These are phyloP conservation scores for Lineolata rhizophorae DNA, from an alignment of 495 filamentous ascomycete genomes.

Conservation along the genomic window DNA sequence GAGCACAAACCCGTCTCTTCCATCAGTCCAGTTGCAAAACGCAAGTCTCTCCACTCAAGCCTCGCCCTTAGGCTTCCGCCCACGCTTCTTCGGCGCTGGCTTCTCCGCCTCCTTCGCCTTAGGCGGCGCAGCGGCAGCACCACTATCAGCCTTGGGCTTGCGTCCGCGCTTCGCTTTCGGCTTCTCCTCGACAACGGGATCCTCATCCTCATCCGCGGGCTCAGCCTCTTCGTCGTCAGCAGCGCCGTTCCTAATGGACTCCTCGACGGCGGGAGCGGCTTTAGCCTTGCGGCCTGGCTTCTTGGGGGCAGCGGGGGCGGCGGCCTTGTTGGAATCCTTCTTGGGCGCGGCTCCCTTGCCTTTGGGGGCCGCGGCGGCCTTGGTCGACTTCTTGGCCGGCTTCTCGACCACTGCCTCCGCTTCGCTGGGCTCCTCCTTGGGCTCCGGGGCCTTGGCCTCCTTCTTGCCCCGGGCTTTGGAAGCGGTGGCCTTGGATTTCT, in stretches of 20 bases:
- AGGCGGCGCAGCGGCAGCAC: constrained; percentile 4
- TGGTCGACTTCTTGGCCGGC: constrained; percentile 14
- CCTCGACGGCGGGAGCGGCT: too few species aligned
- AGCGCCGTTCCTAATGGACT: too few species aligned
- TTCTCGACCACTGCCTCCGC: constrained; percentile 9
- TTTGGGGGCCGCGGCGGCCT: neutral
- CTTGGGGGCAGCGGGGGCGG: constrained; percentile 6
- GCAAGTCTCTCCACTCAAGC: too few species aligned
- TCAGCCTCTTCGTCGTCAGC: too few species aligned
- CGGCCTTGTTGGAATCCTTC: constrained; percentile 3
- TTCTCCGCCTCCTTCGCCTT: constrained; percentile 8
- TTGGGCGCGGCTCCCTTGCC: constrained; percentile 4
- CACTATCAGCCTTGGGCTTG: constrained; percentile 11
- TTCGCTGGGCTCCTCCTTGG: constrained; percentile 9
- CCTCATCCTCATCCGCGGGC: constrained; percentile 8
- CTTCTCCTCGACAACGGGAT: constrained; percentile 1
- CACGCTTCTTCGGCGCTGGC: constrained; percentile 5
- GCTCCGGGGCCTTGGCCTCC: constrained; percentile 12
- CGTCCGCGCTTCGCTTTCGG: constrained; percentile 4
- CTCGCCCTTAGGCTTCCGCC: too few species aligned
- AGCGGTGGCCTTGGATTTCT: constrained; percentile 5
- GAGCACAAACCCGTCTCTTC: too few species aligned
- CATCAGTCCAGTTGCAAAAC: too few species aligned
- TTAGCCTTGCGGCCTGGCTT: constrained; percentile 9
- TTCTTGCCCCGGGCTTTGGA: constrained; percentile 10